These are phyloP conservation scores for Corynascus novoguineensis DNA, from an alignment of 495 filamentous ascomycete genomes.

Conservation along the genomic window DNA sequence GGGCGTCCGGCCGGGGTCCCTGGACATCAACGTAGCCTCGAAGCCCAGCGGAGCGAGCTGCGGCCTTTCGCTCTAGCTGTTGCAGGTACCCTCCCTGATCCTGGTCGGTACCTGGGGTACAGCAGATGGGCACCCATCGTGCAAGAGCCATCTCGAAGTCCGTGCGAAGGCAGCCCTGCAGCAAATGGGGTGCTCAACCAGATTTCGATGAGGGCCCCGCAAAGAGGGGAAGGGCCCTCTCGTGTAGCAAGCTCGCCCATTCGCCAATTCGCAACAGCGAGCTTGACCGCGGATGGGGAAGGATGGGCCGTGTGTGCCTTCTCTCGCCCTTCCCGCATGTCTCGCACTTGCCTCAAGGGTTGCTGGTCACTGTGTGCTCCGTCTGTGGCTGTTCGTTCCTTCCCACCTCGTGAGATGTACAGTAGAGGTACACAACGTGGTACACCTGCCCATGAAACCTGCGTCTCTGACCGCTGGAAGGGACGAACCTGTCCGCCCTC, in stretches of 20 bases:
- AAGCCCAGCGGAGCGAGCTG: constrained; percentile 15
- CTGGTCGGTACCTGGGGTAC: constrained; percentile 26
- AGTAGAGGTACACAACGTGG: too few relatives aligned
- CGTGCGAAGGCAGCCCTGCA: constrained; percentile 18
- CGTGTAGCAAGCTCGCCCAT: neutral
- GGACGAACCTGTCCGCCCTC: neutral
- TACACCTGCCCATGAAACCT: too few relatives aligned
- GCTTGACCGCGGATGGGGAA: too few relatives aligned
- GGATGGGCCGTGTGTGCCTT: constrained; percentile 14
- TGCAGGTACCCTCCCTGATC: constrained; percentile 6
- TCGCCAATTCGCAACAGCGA: constrained; percentile 16
- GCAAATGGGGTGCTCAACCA: constrained; percentile 26
- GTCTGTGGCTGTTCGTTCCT: neutral
- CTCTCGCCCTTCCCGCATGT: constrained; percentile 10
- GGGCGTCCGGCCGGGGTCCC: constrained; percentile 5
- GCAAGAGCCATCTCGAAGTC: constrained; percentile 23
- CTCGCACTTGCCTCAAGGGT: neutral
- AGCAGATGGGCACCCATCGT: constrained; percentile 15
- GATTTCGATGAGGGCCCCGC: constrained; percentile 26
- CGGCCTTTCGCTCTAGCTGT: neutral
- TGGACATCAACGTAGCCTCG: constrained; percentile 10
- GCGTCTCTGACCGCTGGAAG: neutral
- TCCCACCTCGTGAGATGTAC: too few relatives aligned
- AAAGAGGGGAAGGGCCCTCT: neutral
- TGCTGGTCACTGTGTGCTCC: too few relatives aligned